phyloP scores from a whole-genome alignment of 129 eudicot genomes.

The Saposhnikovia divaricata region DNA sequence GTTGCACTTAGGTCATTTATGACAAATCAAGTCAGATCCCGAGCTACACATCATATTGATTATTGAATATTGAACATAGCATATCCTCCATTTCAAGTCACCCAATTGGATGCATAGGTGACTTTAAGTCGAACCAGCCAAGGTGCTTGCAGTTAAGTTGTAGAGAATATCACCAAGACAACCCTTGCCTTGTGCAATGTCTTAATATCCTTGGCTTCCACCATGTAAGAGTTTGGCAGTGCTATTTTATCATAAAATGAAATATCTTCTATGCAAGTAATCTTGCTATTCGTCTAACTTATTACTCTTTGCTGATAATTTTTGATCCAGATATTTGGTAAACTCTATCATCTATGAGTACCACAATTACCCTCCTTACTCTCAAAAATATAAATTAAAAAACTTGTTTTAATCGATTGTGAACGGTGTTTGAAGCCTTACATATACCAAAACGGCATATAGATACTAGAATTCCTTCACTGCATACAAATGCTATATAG shows the following conservation, averaged over 20 bases:
- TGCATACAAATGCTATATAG: too few species aligned
- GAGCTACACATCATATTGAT: background rate
- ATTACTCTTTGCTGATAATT: too few species aligned
- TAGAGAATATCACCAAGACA: background rate
- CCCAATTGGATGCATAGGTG: background rate
- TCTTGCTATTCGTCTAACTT: too few species aligned
- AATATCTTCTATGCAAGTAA: background rate
- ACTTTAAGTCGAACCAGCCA: background rate
- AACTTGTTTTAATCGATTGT: background rate
- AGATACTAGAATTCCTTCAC: too few species aligned
- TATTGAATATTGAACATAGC: background rate
- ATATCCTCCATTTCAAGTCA: background rate
- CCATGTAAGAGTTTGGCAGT: background rate
- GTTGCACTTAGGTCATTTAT: background rate
- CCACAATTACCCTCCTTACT: too few species aligned
- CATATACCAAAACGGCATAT: background rate
- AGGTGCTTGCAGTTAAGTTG: background rate
- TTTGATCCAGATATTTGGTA: too few species aligned
- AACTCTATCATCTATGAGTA: too few species aligned
- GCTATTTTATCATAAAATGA: background rate
- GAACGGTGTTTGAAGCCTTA: background rate
- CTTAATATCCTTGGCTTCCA: background rate
- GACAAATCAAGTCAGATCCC: background rate
- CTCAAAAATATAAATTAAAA: too few species aligned
- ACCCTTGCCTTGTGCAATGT: background rate